Evolutionary conservation across 1,139 yeast species (phyloP).

Genomic region (Pichia sp.): DNA sequence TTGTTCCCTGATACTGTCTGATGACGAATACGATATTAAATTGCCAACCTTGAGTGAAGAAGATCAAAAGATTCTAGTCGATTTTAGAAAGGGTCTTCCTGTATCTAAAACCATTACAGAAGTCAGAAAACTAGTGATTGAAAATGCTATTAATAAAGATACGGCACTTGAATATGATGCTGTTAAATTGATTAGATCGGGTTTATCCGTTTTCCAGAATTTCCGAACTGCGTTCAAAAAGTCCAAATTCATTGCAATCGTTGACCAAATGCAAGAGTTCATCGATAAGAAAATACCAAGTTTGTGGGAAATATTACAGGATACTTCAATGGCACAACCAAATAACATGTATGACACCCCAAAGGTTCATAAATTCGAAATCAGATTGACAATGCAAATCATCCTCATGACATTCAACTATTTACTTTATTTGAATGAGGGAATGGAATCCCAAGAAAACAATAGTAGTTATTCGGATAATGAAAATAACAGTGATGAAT

Average conservation of each 20-base stretch:
- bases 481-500: too few species aligned
- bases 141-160: slow-evolving; percentile 30
- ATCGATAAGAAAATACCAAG: slow-evolving; percentile 30
- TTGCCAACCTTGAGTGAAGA: slow-evolving; percentile 31
- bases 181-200: slow-evolving; percentile 31
- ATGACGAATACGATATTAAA: slow-evolving; percentile 36
- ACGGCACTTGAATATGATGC: slow-evolving; percentile 30
- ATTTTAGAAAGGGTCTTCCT: slow-evolving; percentile 27
- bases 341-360: slow-evolving; percentile 28
- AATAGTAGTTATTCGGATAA: background rate
- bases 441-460: slow-evolving; percentile 15
- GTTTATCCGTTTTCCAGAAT: slow-evolving; percentile 31
- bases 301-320: slow-evolving; percentile 30
- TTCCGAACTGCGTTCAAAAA: slow-evolving; percentile 30
- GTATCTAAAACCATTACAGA: slow-evolving; percentile 20
- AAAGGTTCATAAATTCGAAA: slow-evolving; percentile 28
- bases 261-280: slow-evolving; percentile 34
- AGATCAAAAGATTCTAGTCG: slow-evolving; percentile 22
- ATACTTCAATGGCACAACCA: slow-evolving; percentile 19
- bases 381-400: slow-evolving; percentile 25
- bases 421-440: slow-evolving; percentile 30
- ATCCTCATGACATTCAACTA: slow-evolving; percentile 29
- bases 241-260: slow-evolving; percentile 31
- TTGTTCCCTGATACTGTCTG: slow-evolving; percentile 37
- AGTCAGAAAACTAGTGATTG: slow-evolving; percentile 25